These are phyloP conservation scores for Chlamydomonas sp. DNA, from an alignment of 139 green algal species.

Conservation along the genomic window DNA sequence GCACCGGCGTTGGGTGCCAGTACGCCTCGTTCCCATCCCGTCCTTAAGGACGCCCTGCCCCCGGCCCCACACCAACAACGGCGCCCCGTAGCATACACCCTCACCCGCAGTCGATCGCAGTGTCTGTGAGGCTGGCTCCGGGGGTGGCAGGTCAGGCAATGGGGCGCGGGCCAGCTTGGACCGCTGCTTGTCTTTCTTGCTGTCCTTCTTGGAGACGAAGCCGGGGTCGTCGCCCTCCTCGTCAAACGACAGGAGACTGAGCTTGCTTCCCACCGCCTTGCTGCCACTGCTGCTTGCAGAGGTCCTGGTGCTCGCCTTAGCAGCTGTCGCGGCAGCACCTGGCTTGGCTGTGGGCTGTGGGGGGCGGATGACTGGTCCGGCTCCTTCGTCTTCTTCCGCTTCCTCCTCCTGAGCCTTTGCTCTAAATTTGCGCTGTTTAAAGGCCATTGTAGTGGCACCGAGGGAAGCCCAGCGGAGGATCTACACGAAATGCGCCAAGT, in stretches of 20 bases:
- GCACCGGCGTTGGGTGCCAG: no score
- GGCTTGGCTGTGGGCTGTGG: constrained; percentile 15
- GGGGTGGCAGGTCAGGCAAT: constrained; percentile 13
- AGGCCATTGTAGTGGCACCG: constrained; percentile 1
- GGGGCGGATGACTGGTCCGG: neutral
- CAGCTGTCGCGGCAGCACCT: neutral
- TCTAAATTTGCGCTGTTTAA: constrained; percentile 58
- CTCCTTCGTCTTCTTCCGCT: constrained; percentile 35
- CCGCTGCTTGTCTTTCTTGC: constrained; percentile 37
- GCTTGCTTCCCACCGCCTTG: constrained; percentile 28
- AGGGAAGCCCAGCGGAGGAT: no score
- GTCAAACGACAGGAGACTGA: constrained; percentile 53
- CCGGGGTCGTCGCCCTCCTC: constrained; percentile 46
- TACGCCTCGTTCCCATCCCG: no score
- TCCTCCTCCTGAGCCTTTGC: constrained; percentile 46
- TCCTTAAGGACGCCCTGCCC: neutral
- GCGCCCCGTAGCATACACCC: neutral
- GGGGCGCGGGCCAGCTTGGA: constrained; percentile 16
- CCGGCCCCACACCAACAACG: neutral
- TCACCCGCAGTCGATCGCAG: constrained; percentile 7
- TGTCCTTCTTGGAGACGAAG: constrained; percentile 12
- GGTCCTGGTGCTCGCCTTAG: neutral
- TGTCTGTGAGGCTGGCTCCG: neutral
- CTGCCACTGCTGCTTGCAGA: neutral
- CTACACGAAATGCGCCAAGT: no score